Conservation (phyloP, 805 yeast species). For the Novakomyces olei region DNA sequence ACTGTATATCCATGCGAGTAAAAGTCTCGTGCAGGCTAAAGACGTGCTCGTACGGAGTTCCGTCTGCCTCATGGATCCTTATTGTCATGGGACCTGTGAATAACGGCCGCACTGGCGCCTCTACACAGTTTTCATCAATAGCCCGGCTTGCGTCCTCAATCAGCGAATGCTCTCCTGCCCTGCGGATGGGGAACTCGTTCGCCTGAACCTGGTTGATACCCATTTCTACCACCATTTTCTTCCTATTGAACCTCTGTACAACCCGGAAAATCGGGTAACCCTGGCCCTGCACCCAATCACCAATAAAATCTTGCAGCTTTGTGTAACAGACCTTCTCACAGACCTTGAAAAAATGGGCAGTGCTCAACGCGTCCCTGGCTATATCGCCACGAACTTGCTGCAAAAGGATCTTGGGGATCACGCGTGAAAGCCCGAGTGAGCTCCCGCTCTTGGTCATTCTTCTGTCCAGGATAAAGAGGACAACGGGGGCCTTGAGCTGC, state of each 20-base stretch:
- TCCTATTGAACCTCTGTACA: constrained; percentile 81
- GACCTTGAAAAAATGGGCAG: constrained; percentile 72
- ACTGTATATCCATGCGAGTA: constrained; percentile 79
- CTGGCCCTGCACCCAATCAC: constrained; percentile 77
- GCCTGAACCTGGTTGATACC: constrained; percentile 76
- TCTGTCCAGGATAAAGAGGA: constrained; percentile 61
- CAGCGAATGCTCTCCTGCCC: constrained; percentile 19
- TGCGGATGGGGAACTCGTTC: constrained; percentile 26
- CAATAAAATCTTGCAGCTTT: constrained; percentile 60
- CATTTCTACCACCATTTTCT: constrained; percentile 84
- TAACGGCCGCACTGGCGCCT: constrained; percentile 17
- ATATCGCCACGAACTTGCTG: constrained; percentile 94
- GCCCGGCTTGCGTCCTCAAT: constrained; percentile 19
- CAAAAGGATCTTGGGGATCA: constrained; percentile 68
- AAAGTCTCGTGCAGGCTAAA: constrained; percentile 70
- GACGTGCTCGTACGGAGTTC: constrained; percentile 95
- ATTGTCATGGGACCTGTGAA: constrained; percentile 93
- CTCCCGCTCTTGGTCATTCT: constrained; percentile 93
- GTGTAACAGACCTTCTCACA: constrained; percentile 87
- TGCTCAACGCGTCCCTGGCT: constrained; percentile 50
- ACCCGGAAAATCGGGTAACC: constrained; percentile 80
- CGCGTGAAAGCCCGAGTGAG: constrained; percentile 77
- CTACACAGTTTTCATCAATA: constrained; percentile 6
- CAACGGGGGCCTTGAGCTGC: constrained; percentile 63
- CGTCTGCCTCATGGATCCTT: constrained; percentile 92